Evolutionary conservation across 345 rosid species (phyloP).

Genomic region (Camelina laxa): DNA sequence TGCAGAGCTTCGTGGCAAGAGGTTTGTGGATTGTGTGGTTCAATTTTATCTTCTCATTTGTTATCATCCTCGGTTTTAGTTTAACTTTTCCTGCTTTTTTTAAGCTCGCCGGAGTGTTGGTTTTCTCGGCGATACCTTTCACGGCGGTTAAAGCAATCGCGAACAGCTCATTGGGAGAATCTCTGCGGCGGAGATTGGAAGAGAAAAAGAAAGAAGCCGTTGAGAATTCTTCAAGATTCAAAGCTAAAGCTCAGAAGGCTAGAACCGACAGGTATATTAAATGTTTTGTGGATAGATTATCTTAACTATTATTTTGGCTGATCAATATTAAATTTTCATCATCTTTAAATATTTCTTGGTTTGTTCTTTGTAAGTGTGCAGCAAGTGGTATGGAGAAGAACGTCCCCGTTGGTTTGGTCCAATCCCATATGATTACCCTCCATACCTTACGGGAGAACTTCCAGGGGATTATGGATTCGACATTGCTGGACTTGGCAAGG

Average conservation of each 20-base stretch:
- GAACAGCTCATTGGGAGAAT: conserved; percentile 80
- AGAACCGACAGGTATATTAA: conserved; percentile 68
- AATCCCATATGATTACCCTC: conserved; percentile 73
- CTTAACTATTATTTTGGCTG: too few relatives aligned
- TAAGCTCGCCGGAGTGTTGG: conserved; percentile 90
- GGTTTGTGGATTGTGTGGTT: conserved; percentile 46
- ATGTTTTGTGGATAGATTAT: too few relatives aligned
- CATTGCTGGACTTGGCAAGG: conserved; percentile 74
- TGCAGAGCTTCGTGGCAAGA: conserved; percentile 94
- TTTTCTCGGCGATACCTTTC: conserved; percentile 91
- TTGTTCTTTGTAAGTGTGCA: conserved; percentile 46
- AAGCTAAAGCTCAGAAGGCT: conserved; percentile 66
- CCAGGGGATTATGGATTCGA: conserved; percentile 98
- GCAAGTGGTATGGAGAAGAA: conserved; percentile 86
- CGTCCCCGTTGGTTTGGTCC: conserved; percentile 99
- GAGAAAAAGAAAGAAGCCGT: conserved; percentile 73
- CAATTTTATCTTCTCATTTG: background rate
- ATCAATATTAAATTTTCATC: too few relatives aligned
- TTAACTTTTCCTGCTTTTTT: conserved; percentile 48
- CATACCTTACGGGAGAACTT: conserved; percentile 74
- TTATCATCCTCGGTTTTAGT: background rate
- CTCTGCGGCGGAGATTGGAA: conserved; percentile 66
- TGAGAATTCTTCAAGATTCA: conserved; percentile 59
- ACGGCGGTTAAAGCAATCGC: conserved; percentile 94
- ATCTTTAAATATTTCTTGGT: background rate